Evolutionary conservation across 2,329 filamentous ascomycete species (phyloP), one percentile per base, ranked within the genome.

Genomic region (Penicillium sp.): DNA sequence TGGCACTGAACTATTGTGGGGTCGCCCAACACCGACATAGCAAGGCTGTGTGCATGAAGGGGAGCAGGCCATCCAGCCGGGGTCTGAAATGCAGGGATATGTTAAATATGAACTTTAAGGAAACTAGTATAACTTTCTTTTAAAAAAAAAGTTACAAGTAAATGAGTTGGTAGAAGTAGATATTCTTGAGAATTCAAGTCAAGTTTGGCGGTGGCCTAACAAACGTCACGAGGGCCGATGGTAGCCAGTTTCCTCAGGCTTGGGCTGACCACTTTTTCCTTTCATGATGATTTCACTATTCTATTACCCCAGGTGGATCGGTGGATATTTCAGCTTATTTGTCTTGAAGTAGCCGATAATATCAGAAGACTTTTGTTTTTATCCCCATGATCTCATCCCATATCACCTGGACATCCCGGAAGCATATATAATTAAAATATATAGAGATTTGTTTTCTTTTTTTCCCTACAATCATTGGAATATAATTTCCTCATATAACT

Each of bases 11-110:
- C 61, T 62, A 68, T 58, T 44, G 67, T 53, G 40, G 70, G 65
- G 60, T 73, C 68, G 59, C 62, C 62, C 58, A 71, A 56, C 46
- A 71, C 61, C 57, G 68, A 67, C 66, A 71, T 72, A 44, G 60
- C 63, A 64, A 62, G 65, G 57, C 57, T 64, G 62, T 64, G 62
- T 57, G 55, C 60, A 63, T 66, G 52, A 60, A 22, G 59, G 17
- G 16, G 50, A 57, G 54, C 57, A 55, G 64, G 63, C 66, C 61
- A 69, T 68, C 49, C 66, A 60, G 60, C 55, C 58, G 60, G 36
- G 61, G 36, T 49, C 14, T 33, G 7, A 42, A 36, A 42, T 35
- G 31, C 28, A 10, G 19, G 35, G 19, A 7, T 33, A 16, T 38
- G 35, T 10, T 42, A 41, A 25, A 7, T 25, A 12, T 26, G 14